Base-by-base conservation (phyloP, 768 basidiomycete species). In the Filobasidium floriforme region DNA sequence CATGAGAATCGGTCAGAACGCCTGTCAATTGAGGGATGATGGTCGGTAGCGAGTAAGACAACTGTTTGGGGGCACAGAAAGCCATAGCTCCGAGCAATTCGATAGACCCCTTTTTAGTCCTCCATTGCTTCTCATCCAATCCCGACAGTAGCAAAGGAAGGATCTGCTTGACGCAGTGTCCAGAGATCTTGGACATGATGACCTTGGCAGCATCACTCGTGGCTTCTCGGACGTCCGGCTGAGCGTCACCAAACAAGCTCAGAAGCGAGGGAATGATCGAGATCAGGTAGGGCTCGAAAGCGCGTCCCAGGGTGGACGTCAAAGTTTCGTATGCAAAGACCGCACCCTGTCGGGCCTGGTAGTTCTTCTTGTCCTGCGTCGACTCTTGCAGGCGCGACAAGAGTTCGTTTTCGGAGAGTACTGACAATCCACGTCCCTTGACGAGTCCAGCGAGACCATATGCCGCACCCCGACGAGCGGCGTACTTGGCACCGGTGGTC, bases 71-170 rank as follows among this genome's bases (percentile, higher is more conserved):
- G 10, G 96, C 92, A 76, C 93, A 94, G 79, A 94, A 98, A 0
- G 96, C 96, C 93, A 98, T 98, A 84, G 92, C 89, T 26, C 96
- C 96, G 66, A 99, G 81, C 7, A 98, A 80, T 76, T 99, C 96
- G 68, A 98, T 97, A 7, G 93, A 93, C 1, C 94, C 96, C 77
- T 83, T 82, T 81, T 98, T 98, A 0, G 92, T 90, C 15, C 96
- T 84, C 96, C 96, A 98, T 74, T 98, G 94, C 75, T 94, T 97
- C 77, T 98, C 96, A 71, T 98, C 93, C 61, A 98, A 80, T 26
- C 92, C 93, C 44, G 87, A 87, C 11, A 99, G 82, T 24, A 99
- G 78, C 1, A 89, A 88, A 0, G 96, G 94, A 18, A 98, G 80
- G 67, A 99, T 92, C 54, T 92, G 85, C 80, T 99, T 98, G 74